Conservation (phyloP, 306 rosid species). For the Alnus glutinosa region DNA sequence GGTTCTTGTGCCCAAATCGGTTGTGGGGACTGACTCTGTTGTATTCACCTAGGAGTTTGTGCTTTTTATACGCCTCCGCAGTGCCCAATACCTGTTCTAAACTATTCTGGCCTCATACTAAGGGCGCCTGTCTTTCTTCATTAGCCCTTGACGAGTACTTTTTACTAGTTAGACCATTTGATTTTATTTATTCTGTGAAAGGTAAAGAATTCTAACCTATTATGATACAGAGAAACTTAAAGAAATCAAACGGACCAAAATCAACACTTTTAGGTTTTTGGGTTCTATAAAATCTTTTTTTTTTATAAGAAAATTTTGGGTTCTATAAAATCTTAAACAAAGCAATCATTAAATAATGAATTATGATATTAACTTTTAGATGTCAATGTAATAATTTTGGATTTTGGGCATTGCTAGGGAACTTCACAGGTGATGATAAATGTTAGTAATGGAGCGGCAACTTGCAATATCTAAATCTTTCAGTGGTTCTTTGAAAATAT, state of each 20-base stretch:
- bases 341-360: background rate
- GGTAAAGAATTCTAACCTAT: background rate
- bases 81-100: no score
- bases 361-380: background rate
- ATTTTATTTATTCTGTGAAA: no score
- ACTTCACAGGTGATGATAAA: background rate
- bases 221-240: background rate
- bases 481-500: conserved; percentile 3
- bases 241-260: background rate
- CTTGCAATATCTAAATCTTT: background rate
- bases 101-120: no score
- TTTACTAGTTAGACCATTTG: background rate
- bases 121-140: no score
- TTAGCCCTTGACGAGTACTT: no score
- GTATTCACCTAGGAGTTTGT: no score
- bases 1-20: no score
- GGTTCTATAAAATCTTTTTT: background rate
- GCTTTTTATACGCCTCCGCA: no score
- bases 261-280: background rate
- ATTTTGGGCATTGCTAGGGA: background rate
- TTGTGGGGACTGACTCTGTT: no score
- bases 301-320: no score
- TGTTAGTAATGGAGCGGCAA: background rate
- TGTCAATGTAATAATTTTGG: background rate
- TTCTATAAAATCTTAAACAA: background rate